Evolutionary conservation across 306 rosid genomes (phyloP).

Genomic region (Cyamopsis tetragonoloba): DNA sequence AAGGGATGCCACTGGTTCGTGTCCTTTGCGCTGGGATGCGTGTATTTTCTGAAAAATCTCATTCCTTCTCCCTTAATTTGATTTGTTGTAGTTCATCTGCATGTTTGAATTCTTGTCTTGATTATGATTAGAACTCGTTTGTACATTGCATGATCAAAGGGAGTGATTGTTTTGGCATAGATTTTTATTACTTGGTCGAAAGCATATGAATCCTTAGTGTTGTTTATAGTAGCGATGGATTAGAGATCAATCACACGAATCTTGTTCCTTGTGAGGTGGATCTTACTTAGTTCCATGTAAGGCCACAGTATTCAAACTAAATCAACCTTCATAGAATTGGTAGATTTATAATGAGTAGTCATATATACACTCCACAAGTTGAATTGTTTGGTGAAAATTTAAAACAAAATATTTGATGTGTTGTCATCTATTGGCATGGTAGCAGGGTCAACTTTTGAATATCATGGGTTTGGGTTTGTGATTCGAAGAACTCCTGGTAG

Average conservation of each 20-base stretch:
- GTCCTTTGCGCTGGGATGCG: slow-evolving; percentile 16
- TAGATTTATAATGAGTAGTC: neutral
- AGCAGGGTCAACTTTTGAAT: slow-evolving; percentile 9
- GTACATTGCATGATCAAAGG: neutral
- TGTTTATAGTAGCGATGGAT: neutral
- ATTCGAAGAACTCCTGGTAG: neutral
- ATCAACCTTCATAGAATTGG: neutral
- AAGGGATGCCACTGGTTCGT: neutral
- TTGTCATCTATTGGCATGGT: slow-evolving; percentile 16
- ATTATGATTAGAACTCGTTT: slow-evolving; percentile 4
- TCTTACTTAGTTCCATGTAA: neutral
- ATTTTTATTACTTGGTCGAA: neutral
- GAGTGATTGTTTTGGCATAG: slow-evolving; percentile 4
- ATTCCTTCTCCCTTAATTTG: slow-evolving; percentile 31
- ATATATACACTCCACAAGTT: neutral
- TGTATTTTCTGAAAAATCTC: slow-evolving; percentile 13
- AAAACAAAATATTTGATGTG: neutral
- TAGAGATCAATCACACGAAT: slow-evolving; percentile 10
- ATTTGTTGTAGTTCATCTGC: slow-evolving; percentile 39
- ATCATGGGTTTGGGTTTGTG: neutral
- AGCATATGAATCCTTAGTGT: slow-evolving; percentile 13
- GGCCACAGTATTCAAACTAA: slow-evolving; percentile 9
- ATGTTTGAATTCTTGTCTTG: slow-evolving; percentile 47
- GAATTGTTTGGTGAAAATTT: slow-evolving; percentile 4
- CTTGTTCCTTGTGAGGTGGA: neutral